phyloP scores from a whole-genome alignment of 768 basidiomycete species.

The Pholiota molesta region DNA sequence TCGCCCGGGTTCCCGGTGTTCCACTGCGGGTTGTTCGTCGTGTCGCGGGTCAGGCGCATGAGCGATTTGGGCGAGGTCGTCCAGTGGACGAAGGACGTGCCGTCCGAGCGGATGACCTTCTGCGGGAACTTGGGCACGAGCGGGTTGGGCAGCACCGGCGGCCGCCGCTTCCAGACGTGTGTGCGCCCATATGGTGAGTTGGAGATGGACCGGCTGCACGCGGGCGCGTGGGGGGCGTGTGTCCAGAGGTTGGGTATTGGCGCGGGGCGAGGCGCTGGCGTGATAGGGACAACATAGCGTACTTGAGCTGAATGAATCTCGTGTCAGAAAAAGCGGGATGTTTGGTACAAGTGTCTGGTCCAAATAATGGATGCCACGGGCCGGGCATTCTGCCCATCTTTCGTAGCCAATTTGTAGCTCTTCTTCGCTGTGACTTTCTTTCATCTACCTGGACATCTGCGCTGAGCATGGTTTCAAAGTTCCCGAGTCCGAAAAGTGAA shows the following conservation, averaged over 20 bases:
- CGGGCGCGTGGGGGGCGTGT: conserved; percentile 4
- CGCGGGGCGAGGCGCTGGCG: conserved; percentile 8
- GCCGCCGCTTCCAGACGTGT: conserved; percentile 77
- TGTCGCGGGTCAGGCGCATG: conserved; percentile 81
- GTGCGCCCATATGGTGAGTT: conserved; percentile 83
- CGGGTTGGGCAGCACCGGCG: conserved; percentile 75
- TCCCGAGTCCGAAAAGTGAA: too few species aligned
- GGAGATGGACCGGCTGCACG: conserved; percentile 44
- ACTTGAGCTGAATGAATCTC: not conserved
- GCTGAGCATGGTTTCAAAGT: too few species aligned
- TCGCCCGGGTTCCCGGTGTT: conserved; percentile 64
- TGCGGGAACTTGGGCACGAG: conserved; percentile 87
- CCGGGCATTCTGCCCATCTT: too few species aligned
- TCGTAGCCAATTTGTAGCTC: too few species aligned
- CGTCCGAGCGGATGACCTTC: conserved; percentile 84
- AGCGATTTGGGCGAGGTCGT: conserved; percentile 84
- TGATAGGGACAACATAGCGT: conserved; percentile 18
- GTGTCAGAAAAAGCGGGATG: conserved; percentile 14
- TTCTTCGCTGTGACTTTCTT: too few species aligned
- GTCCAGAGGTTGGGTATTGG: conserved; percentile 11
- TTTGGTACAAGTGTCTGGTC: not conserved
- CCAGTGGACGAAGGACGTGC: conserved; percentile 85
- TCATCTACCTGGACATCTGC: too few species aligned
- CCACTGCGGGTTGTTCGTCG: conserved; percentile 89
- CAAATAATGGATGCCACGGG: conserved; percentile 2